phyloP scores from a whole-genome alignment of 2,329 filamentous ascomycete genomes.

The Exophiala alcalophila region DNA sequence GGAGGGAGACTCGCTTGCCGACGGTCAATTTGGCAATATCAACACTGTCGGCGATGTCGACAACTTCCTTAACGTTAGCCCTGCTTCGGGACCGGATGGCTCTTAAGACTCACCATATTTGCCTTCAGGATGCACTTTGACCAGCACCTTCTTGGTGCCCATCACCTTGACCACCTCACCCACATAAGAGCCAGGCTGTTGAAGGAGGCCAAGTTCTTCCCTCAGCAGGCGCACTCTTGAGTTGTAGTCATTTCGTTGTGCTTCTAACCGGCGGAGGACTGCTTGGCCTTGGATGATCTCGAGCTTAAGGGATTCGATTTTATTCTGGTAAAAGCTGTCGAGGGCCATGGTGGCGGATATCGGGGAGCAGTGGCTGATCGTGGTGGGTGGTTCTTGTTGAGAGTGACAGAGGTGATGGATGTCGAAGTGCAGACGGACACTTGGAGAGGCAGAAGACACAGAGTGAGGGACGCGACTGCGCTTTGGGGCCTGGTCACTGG shows the following conservation, averaged over 20 bases:
- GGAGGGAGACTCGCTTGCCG: conserved; percentile 92
- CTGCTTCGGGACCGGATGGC: conserved; percentile 2
- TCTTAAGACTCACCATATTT: conserved; percentile 79
- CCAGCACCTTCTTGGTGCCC: conserved; percentile 98
- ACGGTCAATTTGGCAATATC: conserved; percentile 94
- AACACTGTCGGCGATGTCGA: conserved; percentile 91
- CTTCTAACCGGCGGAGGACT: conserved; percentile 88
- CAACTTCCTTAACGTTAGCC: conserved; percentile 59
- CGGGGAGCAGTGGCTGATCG: not conserved
- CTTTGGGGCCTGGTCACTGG: conserved; percentile 12
- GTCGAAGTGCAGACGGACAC: too few relatives aligned
- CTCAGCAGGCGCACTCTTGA: conserved; percentile 90
- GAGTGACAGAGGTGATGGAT: too few relatives aligned
- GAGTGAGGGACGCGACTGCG: conserved; percentile 17
- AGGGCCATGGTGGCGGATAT: conserved; percentile 97
- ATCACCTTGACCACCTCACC: conserved; percentile 99
- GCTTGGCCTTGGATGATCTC: conserved; percentile 99
- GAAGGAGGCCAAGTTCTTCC: conserved; percentile 91
- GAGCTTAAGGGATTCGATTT: conserved; percentile 99
- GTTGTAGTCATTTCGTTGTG: conserved; percentile 99
- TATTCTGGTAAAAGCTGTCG: conserved; percentile 99
- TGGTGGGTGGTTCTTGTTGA: conserved; percentile 1
- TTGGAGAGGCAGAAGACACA: too few relatives aligned
- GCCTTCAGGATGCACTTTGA: conserved; percentile 98
- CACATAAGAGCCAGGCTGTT: conserved; percentile 97